phyloP scores from a whole-genome alignment of 331 rosid genomes.

The Rosa hybrid region DNA sequence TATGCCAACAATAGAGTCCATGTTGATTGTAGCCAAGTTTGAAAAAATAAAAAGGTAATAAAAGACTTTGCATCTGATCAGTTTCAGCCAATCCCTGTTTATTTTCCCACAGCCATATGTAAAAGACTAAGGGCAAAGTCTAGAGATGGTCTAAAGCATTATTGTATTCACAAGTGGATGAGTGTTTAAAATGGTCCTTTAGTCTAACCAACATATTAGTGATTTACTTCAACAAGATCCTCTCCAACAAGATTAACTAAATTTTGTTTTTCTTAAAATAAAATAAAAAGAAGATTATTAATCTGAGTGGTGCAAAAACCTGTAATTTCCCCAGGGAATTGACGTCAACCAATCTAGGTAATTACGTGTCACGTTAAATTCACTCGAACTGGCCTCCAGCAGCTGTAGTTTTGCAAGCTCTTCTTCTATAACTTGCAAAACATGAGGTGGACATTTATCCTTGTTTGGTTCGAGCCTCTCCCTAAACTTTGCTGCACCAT shows the following conservation, averaged over 20 bases:
- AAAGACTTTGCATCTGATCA: neutral
- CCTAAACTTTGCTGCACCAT: conserved; percentile 75
- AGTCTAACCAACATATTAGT: neutral
- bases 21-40: neutral
- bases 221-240: neutral
- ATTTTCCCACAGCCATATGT: neutral
- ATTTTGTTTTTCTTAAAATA: neutral
- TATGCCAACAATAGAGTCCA: neutral
- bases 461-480: conserved; percentile 96
- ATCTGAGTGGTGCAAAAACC: conserved; percentile 43
- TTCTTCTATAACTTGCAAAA: conserved; percentile 95
- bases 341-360: conserved; percentile 99
- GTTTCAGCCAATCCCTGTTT: neutral
- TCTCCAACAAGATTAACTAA: neutral
- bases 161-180: neutral
- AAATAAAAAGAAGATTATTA: neutral
- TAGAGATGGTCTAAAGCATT: neutral
- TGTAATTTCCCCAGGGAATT: conserved; percentile 97
- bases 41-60: neutral
- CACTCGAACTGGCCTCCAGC: conserved; percentile 97
- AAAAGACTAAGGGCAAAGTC: neutral
- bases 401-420: conserved; percentile 92
- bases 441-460: conserved; percentile 90
- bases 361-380: conserved; percentile 96
- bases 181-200: neutral